A percentile compares a stretch with the other conserved stretches of the same genome.
phyloP scores from a whole-genome alignment of 352 stramenopile species.

The Paralagenidium karlingii region DNA sequence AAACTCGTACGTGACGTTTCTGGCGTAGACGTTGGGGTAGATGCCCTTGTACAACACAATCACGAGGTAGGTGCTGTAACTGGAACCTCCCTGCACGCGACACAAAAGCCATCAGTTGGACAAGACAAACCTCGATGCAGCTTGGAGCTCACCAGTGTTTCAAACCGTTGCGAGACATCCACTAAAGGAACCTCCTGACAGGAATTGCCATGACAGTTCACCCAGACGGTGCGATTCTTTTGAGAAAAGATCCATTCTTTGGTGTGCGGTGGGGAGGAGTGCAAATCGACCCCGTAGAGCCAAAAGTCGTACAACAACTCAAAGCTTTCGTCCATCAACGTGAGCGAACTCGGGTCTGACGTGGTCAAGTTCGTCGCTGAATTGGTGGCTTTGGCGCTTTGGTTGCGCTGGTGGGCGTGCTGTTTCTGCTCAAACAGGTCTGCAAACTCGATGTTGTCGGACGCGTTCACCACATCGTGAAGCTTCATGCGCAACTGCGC shows the following conservation, averaged over 20 bases:
- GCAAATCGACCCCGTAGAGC: conserved; percentile 48
- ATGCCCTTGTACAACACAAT: conserved; percentile 47
- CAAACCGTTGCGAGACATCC: conserved; percentile 60
- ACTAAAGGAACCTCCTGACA: conserved; percentile 45
- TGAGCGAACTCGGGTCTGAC: too few species aligned
- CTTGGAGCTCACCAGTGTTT: conserved; percentile 16
- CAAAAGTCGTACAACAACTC: conserved; percentile 50
- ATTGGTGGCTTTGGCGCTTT: too few species aligned
- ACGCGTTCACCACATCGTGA: conserved; percentile 27
- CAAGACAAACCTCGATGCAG: not conserved
- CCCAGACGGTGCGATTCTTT: conserved; percentile 66
- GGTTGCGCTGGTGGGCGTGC: too few species aligned
- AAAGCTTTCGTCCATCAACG: conserved; percentile 36
- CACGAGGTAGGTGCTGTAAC: conserved; percentile 47
- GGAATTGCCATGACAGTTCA: conserved; percentile 39
- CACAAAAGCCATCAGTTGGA: not conserved
- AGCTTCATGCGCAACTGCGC: conserved; percentile 47
- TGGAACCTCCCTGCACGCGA: conserved; percentile 31
- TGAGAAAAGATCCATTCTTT: conserved; percentile 43
- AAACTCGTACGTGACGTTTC: conserved; percentile 58
- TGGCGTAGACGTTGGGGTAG: conserved; percentile 66
- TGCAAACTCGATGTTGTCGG: too few species aligned
- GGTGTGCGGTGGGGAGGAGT: conserved; percentile 13
- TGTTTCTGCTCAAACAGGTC: too few species aligned
- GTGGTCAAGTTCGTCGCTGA: too few species aligned